Percentiles rank a stretch among this genome's conserved stretches.
These are phyloP conservation scores for Eragrostis nindensis DNA, from an alignment of 176 grass and related monocot genomes.

Conservation along the genomic window DNA sequence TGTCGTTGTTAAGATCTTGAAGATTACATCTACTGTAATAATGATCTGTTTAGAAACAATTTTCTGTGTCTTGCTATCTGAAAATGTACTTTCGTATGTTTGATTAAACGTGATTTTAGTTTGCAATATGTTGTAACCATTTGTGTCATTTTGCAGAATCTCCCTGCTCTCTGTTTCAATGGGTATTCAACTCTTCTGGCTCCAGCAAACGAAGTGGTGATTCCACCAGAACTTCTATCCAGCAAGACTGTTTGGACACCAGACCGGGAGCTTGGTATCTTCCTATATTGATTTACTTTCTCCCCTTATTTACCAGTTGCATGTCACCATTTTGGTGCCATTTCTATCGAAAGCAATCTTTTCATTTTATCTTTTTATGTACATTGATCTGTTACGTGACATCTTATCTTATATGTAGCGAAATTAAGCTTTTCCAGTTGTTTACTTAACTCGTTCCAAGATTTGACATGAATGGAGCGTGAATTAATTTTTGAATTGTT, in stretches of 20 bases:
- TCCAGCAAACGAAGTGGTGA: slow-evolving; percentile 53
- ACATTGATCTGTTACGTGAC: not conserved
- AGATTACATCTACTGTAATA: not conserved
- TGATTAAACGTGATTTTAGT: not conserved
- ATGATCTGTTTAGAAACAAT: not conserved
- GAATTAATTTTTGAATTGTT: not conserved
- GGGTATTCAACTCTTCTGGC: slow-evolving; percentile 65
- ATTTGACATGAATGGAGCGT: slow-evolving; percentile 11
- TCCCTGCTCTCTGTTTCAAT: slow-evolving; percentile 34
- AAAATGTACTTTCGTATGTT: not conserved
- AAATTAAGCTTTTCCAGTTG: not conserved
- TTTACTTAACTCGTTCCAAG: not conserved
- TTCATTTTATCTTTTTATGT: not conserved
- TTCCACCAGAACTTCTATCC: slow-evolving; percentile 73
- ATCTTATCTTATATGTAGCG: not conserved
- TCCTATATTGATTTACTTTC: slow-evolving; percentile 23
- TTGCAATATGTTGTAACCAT: not conserved
- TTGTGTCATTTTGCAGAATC: slow-evolving; percentile 51
- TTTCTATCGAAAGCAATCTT: not conserved
- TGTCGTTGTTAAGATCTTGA: not conserved
- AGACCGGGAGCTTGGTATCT: slow-evolving; percentile 63
- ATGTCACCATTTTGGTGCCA: not conserved
- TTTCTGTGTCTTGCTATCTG: not conserved
- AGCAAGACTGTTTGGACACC: slow-evolving; percentile 63
- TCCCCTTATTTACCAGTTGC: slow-evolving; percentile 1